Evolutionary conservation across 129 eudicot species (phyloP).

Genomic region (Pulicaria dysenterica): DNA sequence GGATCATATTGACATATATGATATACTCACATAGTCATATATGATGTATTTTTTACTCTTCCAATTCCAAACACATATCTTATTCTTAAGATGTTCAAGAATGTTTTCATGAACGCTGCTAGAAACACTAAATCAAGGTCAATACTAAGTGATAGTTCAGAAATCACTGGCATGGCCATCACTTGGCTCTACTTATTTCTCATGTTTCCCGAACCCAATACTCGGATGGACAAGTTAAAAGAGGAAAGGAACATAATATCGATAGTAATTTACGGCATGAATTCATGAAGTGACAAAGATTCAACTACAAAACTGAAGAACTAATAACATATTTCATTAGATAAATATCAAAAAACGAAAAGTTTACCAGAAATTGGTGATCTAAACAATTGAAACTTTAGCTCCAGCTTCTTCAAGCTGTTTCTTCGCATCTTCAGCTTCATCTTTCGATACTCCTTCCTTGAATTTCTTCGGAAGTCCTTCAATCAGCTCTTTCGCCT

Average conservation of each 20-base stretch:
- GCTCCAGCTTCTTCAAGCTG: conserved; percentile 98
- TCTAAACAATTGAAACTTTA: conserved; percentile 66
- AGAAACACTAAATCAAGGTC: background rate
- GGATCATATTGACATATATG: background rate
- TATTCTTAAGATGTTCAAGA: background rate
- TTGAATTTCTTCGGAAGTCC: conserved; percentile 93
- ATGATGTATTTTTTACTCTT: background rate
- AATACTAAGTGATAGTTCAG: background rate
- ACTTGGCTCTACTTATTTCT: background rate
- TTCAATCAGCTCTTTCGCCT: conserved; percentile 88
- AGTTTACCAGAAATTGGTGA: conserved; percentile 24
- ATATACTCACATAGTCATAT: background rate
- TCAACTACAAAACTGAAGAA: conserved; percentile 25
- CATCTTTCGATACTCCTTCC: conserved; percentile 79
- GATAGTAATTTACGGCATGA: conserved; percentile 3
- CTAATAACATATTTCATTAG: conserved; percentile 41
- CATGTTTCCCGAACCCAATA: background rate
- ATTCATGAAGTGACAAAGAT: conserved; percentile 1
- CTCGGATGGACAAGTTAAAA: background rate
- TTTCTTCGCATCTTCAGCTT: conserved; percentile 91
- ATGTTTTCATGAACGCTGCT: background rate
- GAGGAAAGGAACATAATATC: background rate
- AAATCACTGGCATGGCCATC: background rate
- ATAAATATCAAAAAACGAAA: conserved; percentile 21
- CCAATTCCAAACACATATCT: background rate